A percentile compares a stretch with the other conserved stretches of the same genome.
phyloP scores from a whole-genome alignment of 2,329 filamentous ascomycete species.

The Exophiala sideris region DNA sequence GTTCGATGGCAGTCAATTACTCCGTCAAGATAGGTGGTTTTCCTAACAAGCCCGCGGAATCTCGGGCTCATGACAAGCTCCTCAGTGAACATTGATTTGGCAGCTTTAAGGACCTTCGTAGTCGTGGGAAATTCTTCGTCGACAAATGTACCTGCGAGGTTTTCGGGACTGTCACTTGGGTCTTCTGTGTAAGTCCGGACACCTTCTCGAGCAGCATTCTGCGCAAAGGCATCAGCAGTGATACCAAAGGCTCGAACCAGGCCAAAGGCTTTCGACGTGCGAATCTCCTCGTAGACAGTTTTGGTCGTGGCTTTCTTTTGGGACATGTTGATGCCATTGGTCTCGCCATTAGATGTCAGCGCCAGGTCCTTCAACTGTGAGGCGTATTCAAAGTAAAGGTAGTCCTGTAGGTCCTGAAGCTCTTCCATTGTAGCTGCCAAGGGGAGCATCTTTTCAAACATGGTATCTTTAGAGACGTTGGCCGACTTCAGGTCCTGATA shows the following conservation, averaged over 20 bases:
- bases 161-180: conserved; percentile 71
- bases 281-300: conserved; percentile 77
- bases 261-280: conserved; percentile 73
- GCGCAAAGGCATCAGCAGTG: conserved; percentile 79
- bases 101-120: conserved; percentile 70
- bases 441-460: conserved; percentile 78
- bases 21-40: conserved; percentile 77
- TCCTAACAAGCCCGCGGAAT: conserved; percentile 81
- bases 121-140: conserved; percentile 72
- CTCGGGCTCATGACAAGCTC: conserved; percentile 84
- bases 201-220: conserved; percentile 76
- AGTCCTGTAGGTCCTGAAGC: conserved; percentile 93
- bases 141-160: conserved; percentile 77
- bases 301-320: conserved; percentile 79
- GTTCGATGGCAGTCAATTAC: conserved; percentile 85
- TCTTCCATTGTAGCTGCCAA: conserved; percentile 86
- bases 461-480: conserved; percentile 63
- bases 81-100: conserved; percentile 84
- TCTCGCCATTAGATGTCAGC: conserved; percentile 55
- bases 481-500: conserved; percentile 71
- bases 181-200: conserved; percentile 83
- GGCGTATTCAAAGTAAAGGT: conserved; percentile 90
- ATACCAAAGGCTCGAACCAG: conserved; percentile 90
- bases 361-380: conserved; percentile 77
- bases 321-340: conserved; percentile 64